phyloP scores from a whole-genome alignment of 257 asterid species.

The Henckelia pumila region DNA sequence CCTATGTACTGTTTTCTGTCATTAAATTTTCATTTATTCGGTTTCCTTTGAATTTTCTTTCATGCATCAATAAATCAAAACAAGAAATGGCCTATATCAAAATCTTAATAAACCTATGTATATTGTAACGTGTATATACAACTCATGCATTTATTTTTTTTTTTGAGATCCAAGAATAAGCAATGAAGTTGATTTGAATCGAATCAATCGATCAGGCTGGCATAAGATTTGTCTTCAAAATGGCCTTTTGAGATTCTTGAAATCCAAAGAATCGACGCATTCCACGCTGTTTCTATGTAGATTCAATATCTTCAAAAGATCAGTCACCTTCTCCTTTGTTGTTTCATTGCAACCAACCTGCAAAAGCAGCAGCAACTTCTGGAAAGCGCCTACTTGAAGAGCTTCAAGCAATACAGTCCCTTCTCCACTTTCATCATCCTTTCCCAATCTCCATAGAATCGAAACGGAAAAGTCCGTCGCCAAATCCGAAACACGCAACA shows the following conservation, averaged over 20 bases:
- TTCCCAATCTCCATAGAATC: slow-evolving; percentile 36
- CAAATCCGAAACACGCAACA: slow-evolving; percentile 46
- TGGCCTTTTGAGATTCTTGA: slow-evolving; percentile 42
- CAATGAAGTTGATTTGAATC: not conserved
- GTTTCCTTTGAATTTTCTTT: no score
- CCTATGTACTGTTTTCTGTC: no score
- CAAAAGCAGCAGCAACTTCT: slow-evolving; percentile 45
- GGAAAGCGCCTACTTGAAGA: slow-evolving; percentile 48
- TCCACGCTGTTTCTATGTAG: slow-evolving; percentile 32
- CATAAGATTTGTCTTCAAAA: slow-evolving; percentile 24
- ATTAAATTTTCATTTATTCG: no score
- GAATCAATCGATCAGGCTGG: not conserved
- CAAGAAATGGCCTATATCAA: no score
- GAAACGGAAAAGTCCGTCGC: slow-evolving; percentile 53
- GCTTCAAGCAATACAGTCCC: slow-evolving; percentile 32
- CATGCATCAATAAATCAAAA: no score
- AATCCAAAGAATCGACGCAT: slow-evolving; percentile 50
- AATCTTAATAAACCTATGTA: no score
- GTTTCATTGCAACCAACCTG: slow-evolving; percentile 47
- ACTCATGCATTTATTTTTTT: not conserved
- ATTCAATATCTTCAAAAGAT: slow-evolving; percentile 46
- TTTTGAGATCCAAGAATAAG: not conserved
- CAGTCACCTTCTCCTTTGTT: slow-evolving; percentile 48
- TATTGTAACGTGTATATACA: not conserved
- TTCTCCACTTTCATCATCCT: slow-evolving; percentile 9